Percentiles rank a stretch among this genome's conserved stretches.
Conservation (phyloP, 225 moss, liverwort and hornwort genomes). For the Physcomitrium patens region DNA sequence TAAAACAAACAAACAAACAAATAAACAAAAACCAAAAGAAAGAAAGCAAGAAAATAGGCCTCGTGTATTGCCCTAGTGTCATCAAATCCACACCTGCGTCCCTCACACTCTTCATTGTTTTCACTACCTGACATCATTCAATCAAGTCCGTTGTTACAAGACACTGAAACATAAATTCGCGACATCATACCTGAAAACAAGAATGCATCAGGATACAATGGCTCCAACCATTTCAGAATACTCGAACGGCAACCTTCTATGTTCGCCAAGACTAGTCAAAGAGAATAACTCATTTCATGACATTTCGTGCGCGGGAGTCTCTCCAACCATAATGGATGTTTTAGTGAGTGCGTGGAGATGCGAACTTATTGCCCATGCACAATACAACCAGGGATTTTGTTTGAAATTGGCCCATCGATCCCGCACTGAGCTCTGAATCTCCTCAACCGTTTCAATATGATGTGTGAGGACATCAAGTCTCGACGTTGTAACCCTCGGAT, state of each 20-base stretch:
- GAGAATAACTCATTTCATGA: neutral
- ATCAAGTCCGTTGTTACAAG: conserved; percentile 1
- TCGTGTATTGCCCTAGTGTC: conserved; percentile 97
- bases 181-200: neutral
- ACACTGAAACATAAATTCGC: neutral
- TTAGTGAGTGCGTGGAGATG: conserved; percentile 91
- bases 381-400: conserved; percentile 91
- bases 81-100: conserved; percentile 94
- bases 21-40: conserved; percentile 84
- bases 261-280: conserved; percentile 11
- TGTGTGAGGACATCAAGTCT: conserved; percentile 74
- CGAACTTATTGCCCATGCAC: conserved; percentile 82
- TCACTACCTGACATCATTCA: conserved; percentile 62
- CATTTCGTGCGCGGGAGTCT: no score
- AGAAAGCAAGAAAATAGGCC: conserved; percentile 93
- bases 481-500: conserved; percentile 80
- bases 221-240: neutral
- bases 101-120: conserved; percentile 81
- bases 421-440: conserved; percentile 85
- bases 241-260: conserved; percentile 1
- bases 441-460: conserved; percentile 96
- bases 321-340: conserved; percentile 95
- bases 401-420: conserved; percentile 93
- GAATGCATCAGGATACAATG: neutral
- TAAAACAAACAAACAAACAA: no score